Base-by-base conservation (phyloP, 306 rosid genomes). In the Mucuna pruriens region DNA sequence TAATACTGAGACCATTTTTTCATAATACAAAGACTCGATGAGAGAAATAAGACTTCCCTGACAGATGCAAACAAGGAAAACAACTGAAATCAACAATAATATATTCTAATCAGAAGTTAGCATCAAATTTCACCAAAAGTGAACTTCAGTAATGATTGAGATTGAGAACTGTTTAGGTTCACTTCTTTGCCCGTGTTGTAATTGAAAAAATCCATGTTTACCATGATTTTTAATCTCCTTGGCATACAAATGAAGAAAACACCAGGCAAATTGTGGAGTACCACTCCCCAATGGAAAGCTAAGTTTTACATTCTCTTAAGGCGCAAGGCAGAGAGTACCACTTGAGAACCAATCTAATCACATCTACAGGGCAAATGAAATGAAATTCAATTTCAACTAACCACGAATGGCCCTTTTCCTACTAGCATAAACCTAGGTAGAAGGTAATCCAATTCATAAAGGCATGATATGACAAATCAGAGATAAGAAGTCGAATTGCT, bases 401-500 rank as follows among this genome's bases (percentile, higher is more conserved):
- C 22, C 51, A 31, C 2, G 34, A 51, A 11, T 54, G 4, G 23
- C 65, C 9, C 19, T 40, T 44, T 20, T 74, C 33, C 13, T 39
- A 48, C 58, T 33, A 51, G 10, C 78, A 54, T 63, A 23, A 2
- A 20, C 15, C 46, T 8, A 9, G 20, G 16, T 49, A 46, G 61
- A 65, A 25, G 9, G 48, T 46, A 65, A 66, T 34, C 20, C 64
- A 72, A 57, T 12, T 77, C 45, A 51, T 61, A n/a, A n/a, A 26
- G 49, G n/a, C n/a, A n/a, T n/a, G n/a, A n/a, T 20, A 29, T 20
- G 55, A 54, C 61, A 54, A 77, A 85, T 71, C 62, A 83, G 79
- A 34, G 13, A 26, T 3, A 9, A 9, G n/a, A n/a, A n/a, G n/a
- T n/a, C n/a, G n/a, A n/a, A n/a, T n/a, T n/a, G n/a, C n/a, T n/a